Base-by-base conservation (phyloP, 306 rosid genomes). In the Rosa chinensis region DNA sequence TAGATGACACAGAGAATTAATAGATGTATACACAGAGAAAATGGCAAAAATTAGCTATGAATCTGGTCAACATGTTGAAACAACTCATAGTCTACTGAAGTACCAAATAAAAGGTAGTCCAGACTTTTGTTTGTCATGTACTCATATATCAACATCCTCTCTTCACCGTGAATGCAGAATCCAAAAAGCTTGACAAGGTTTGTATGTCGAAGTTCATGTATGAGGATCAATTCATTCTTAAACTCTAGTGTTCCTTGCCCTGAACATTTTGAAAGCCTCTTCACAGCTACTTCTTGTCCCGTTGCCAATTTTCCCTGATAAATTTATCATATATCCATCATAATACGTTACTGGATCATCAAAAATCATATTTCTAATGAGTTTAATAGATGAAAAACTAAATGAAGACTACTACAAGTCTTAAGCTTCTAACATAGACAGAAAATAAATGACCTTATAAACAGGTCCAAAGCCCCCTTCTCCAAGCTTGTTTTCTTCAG, bases 381-480 rank as follows among this genome's bases (percentile, higher is more conserved):
- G 8, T 50, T 14, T 48, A 10, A 48, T 3, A 10, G 14, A 48
- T 48, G 3, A 10, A 10, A 48, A 48, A 32, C 37, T 32, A 32
- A 32, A 32, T 2, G 37, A 32, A 13, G 55, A 50, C n/a, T 53
- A 18, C 4, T 20, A 20, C 0, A 53, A 17, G 61, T 53, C 61
- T 53, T 53, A 50, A 55, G 35, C 64, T 20, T 4, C 23, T 8
- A 58, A 7, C 10, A 8, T 21, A 58, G 14, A 10, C 64, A 58
- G 64, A 10, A 32, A 49, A 49, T 14, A 49, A 1, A 49, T 43
- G 9, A 85, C 84, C 88, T 78, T 85, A 48, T 81, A 85, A 70
- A 85, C 81, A 45, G 62, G 70, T 71, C 85, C 83, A 81, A 85
- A 85, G 1, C 85, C 88, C 42, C 88, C 85, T 12, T 85, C 70